phyloP scores from a whole-genome alignment of 768 basidiomycete species.

The Tremella yokohamensis region DNA sequence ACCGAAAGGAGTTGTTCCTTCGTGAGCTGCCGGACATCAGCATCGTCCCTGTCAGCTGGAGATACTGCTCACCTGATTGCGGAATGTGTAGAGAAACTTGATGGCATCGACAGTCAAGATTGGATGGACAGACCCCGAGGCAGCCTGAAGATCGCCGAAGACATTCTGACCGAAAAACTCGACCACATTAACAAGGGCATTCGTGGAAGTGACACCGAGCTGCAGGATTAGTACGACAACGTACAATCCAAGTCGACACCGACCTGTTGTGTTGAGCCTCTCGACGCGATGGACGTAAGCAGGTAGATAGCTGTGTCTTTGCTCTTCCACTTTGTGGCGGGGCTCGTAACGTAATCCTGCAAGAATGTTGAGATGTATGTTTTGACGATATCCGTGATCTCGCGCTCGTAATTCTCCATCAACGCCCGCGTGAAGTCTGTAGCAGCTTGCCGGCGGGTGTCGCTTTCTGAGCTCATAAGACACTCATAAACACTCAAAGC shows the following conservation, averaged over 20 bases:
- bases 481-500: conserved; percentile 5
- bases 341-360: conserved; percentile 60
- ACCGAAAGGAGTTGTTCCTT: conserved; percentile 91
- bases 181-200: conserved; percentile 86
- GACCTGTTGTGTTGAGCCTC: conserved; percentile 80
- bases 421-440: conserved; percentile 93
- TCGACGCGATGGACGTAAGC: conserved; percentile 85
- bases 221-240: conserved; percentile 40
- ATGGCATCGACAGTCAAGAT: conserved; percentile 95
- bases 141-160: conserved; percentile 75
- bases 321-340: conserved; percentile 70
- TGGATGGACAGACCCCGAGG: conserved; percentile 67
- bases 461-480: conserved; percentile 62
- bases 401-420: conserved; percentile 70
- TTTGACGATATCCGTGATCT: conserved; percentile 82
- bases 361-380: conserved; percentile 77
- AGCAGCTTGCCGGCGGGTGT: conserved; percentile 86
- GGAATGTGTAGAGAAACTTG: conserved; percentile 87
- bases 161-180: conserved; percentile 93
- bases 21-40: conserved; percentile 61
- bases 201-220: conserved; percentile 92
- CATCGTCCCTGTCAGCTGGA: conserved; percentile 2
- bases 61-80: conserved; percentile 69
- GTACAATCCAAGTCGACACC: conserved; percentile 24
- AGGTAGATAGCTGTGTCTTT: conserved; percentile 93